Evolutionary conservation across 2,329 filamentous ascomycete species (phyloP).

Genomic region (Ophioceras dolichostomum): DNA sequence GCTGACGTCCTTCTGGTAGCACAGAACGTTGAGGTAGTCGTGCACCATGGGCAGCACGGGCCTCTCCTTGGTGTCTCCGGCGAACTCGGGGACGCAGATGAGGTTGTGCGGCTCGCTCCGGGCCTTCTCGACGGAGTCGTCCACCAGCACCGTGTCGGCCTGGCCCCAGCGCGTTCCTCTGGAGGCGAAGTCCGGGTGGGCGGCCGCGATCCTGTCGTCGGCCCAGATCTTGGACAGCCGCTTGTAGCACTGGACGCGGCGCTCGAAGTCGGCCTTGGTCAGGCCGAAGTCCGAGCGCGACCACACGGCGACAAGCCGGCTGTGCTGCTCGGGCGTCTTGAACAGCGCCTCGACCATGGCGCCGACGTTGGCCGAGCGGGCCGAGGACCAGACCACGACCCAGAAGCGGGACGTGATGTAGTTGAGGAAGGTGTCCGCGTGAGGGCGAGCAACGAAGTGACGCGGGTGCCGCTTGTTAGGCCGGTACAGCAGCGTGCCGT

Average conservation of each 20-base stretch:
- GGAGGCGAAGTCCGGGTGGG: constrained; percentile 27
- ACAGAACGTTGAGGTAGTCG: constrained; percentile 45
- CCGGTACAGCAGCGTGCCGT: constrained; percentile 77
- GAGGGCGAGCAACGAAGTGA: constrained; percentile 53
- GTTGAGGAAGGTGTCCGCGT: constrained; percentile 54
- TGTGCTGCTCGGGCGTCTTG: constrained; percentile 11
- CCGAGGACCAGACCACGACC: constrained; percentile 88
- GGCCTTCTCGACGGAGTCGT: constrained; percentile 75
- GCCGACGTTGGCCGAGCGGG: constrained; percentile 58
- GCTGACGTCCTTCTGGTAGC: constrained; percentile 47
- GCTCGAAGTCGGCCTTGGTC: constrained; percentile 46
- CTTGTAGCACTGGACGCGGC: constrained; percentile 82
- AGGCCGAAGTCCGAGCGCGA: constrained; percentile 66
- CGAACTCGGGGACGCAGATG: constrained; percentile 69
- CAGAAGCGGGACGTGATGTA: constrained; percentile 65
- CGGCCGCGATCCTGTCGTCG: constrained; percentile 26
- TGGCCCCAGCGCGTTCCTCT: constrained; percentile 53
- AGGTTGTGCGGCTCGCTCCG: constrained; percentile 74
- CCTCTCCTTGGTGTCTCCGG: constrained; percentile 21
- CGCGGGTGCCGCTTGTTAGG: constrained; percentile 36
- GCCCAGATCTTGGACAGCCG: constrained; percentile 63
- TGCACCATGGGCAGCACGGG: constrained; percentile 44
- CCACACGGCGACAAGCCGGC: constrained; percentile 58
- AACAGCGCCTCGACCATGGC: constrained; percentile 57
- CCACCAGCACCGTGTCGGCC: constrained; percentile 77